These are phyloP conservation scores for Comarum palustre DNA, from an alignment of 306 rosid species.

Conservation along the genomic window DNA sequence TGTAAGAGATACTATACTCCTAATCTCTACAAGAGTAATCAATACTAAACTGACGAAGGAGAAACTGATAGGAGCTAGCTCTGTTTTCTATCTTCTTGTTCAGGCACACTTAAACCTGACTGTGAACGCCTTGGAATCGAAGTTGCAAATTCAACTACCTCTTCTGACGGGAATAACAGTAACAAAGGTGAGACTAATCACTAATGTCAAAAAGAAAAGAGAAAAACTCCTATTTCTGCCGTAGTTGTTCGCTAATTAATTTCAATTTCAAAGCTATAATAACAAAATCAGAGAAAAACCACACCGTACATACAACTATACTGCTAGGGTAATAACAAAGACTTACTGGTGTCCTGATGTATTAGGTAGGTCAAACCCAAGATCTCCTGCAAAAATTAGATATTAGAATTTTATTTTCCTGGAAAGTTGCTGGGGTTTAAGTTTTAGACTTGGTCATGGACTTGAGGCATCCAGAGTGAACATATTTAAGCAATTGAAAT, in stretches of 20 bases:
- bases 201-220: not conserved
- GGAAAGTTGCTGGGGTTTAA: not conserved
- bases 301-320: not conserved
- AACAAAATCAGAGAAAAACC: not conserved
- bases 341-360: not conserved
- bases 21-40: not conserved
- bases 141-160: conserved; percentile 41
- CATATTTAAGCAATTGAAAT: conserved; percentile 9
- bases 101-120: conserved; percentile 75
- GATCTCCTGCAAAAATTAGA: not conserved
- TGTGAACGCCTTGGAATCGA: conserved; percentile 72
- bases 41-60: not conserved
- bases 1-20: conserved; percentile 42
- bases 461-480: not conserved
- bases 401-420: too few relatives aligned
- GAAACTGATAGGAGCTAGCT: not conserved
- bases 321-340: not conserved
- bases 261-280: not conserved
- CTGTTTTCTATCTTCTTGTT: conserved; percentile 1
- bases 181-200: conserved; percentile 39
- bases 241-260: not conserved
- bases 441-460: conserved; percentile 7
- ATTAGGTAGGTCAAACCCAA: conserved; percentile 22
- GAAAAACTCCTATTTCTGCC: not conserved
- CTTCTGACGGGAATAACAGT: not conserved